Evolutionary conservation across 2,329 filamentous ascomycete species (phyloP).

Genomic region (Pestalotiopsis fici): DNA sequence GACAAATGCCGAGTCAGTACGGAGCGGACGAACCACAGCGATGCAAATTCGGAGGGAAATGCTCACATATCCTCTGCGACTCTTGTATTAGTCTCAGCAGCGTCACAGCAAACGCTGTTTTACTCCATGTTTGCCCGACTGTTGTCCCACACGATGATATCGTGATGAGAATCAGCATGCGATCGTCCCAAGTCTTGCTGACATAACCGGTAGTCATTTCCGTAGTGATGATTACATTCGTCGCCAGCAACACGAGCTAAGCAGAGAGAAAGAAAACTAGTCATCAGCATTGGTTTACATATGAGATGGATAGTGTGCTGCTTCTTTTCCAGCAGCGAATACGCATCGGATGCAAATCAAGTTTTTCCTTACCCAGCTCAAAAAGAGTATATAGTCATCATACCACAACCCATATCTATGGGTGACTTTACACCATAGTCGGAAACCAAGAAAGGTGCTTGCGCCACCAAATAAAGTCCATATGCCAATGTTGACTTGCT

Average conservation of each 20-base stretch:
- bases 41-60: background rate
- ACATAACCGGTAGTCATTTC: conserved; percentile 8
- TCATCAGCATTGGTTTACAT: background rate
- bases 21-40: background rate
- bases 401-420: conserved; percentile 10
- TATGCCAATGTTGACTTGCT: conserved; percentile 16
- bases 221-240: background rate
- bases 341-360: background rate
- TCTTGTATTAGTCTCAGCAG: conserved; percentile 42
- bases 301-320: background rate
- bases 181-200: conserved; percentile 46
- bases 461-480: conserved; percentile 19
- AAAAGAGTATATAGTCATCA: conserved; percentile 21
- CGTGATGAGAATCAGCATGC: conserved; percentile 55
- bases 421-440: conserved; percentile 15
- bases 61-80: conserved; percentile 32
- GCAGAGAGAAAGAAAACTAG: background rate
- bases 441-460: conserved; percentile 17
- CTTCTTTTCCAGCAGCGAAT: background rate
- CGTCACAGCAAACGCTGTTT: conserved; percentile 38
- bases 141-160: conserved; percentile 37
- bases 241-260: conserved; percentile 2
- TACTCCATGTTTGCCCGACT: conserved; percentile 35
- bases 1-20: background rate
- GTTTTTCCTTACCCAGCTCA: conserved; percentile 21